Evolutionary conservation across 192 early-diverging fungal species (phyloP).

Genomic region (Chytriomyces sp.): DNA sequence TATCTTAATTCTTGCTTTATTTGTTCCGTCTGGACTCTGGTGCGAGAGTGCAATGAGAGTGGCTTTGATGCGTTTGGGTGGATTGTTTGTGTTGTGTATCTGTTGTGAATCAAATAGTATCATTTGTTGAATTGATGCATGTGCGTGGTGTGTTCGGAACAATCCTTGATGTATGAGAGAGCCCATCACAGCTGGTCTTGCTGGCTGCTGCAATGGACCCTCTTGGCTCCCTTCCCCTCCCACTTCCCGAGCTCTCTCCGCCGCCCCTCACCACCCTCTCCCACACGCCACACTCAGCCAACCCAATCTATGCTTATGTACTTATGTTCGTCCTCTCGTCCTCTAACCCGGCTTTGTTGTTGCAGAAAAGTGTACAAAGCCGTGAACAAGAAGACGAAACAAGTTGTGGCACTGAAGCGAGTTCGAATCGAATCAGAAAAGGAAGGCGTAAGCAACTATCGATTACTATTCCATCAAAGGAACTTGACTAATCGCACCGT

Average conservation of each 20-base stretch:
- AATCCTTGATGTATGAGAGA: neutral
- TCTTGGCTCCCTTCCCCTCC: neutral
- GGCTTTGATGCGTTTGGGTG: neutral
- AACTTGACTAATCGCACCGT: neutral
- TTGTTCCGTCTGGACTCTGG: neutral
- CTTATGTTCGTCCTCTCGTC: neutral
- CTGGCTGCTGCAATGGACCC: neutral
- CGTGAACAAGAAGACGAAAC: slow-evolving; percentile 66
- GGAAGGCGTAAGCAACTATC: slow-evolving; percentile 56
- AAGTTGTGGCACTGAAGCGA: slow-evolving; percentile 85
- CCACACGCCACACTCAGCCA: no score
- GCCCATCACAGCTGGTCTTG: neutral
- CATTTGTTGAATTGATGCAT: no score
- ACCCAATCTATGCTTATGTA: no score
- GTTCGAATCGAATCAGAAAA: slow-evolving; percentile 97
- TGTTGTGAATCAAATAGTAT: no score
- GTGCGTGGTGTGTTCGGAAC: no score
- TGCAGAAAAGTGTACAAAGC: slow-evolving; percentile 89
- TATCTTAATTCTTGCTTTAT: neutral
- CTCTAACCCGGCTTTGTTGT: neutral
- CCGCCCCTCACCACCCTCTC: neutral
- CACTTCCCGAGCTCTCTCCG: neutral
- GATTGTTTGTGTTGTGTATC: no score
- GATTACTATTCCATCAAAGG: neutral
- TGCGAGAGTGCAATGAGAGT: neutral